phyloP scores from a whole-genome alignment of 2,329 filamentous ascomycete species.

The Talaromyces islandicus region DNA sequence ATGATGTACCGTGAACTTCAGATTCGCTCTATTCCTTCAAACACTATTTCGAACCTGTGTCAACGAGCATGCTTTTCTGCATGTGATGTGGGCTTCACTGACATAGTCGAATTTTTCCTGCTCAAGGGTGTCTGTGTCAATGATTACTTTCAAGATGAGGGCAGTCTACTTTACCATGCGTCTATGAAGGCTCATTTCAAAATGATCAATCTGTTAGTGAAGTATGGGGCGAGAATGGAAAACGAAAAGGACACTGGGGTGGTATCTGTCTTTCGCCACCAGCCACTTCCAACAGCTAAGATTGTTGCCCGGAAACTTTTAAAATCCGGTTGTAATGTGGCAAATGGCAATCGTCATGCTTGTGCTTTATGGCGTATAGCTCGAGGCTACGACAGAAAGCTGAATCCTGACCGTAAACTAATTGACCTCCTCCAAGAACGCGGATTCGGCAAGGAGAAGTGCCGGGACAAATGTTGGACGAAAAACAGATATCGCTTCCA shows the following conservation, averaged over 20 bases:
- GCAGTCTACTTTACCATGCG: not conserved
- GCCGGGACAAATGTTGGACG: not conserved
- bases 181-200: not conserved
- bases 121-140: not conserved
- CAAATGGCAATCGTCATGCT: constrained; percentile 3
- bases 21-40: not conserved
- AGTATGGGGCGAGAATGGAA: constrained; percentile 3
- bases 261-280: not conserved
- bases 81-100: not conserved
- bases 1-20: not conserved
- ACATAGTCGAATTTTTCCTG: not conserved
- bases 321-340: not conserved
- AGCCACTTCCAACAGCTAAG: not conserved
- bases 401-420: not conserved
- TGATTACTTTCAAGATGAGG: not conserved
- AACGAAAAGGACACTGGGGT: not conserved
- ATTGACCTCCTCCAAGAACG: not conserved
- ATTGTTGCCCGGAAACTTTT: not conserved
- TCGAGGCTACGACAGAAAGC: not conserved
- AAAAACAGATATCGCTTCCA: not conserved
- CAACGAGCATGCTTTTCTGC: not conserved
- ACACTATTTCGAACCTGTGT: not conserved
- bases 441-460: not conserved
- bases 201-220: not conserved
- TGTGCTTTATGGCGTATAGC: not conserved